These are phyloP conservation scores for Penicillium soppii DNA, from an alignment of 495 filamentous ascomycete genomes.

Conservation along the genomic window DNA sequence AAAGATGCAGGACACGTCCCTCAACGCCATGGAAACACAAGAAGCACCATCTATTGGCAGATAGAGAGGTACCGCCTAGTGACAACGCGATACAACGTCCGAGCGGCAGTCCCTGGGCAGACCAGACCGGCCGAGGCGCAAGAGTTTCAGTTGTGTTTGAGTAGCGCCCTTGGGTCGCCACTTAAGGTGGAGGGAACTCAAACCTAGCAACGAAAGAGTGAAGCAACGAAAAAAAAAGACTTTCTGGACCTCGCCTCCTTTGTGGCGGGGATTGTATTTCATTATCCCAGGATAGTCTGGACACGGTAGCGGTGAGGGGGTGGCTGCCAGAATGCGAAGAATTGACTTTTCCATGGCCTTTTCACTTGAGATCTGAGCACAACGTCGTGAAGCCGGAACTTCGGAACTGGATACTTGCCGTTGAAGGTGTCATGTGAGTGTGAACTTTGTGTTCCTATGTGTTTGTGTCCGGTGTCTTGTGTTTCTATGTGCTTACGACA, in stretches of 20 bases:
- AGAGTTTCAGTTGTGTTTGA: constrained; percentile 4
- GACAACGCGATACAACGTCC: constrained; percentile 15
- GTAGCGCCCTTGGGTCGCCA: not conserved
- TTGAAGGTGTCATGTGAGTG: constrained; percentile 14
- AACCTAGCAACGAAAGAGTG: not conserved
- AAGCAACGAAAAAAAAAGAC: not conserved
- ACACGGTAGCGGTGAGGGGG: constrained; percentile 18
- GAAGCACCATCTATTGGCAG: not conserved
- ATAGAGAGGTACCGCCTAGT: constrained; percentile 12
- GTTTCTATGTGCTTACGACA: not conserved
- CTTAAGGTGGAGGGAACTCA: not conserved
- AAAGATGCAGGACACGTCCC: constrained; percentile 23
- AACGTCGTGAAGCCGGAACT: constrained; percentile 15
- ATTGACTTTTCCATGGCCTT: constrained; percentile 17
- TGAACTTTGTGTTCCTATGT: constrained; percentile 2
- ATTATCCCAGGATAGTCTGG: too few relatives aligned
- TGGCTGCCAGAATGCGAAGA: constrained; percentile 10
- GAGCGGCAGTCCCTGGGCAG: constrained; percentile 2
- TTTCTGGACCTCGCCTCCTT: constrained; percentile 1
- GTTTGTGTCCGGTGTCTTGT: not conserved
- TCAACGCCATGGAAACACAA: not conserved
- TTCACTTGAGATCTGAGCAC: not conserved
- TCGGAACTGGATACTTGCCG: constrained; percentile 14
- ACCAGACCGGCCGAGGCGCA: constrained; percentile 5
- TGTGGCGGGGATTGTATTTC: not conserved